These are phyloP conservation scores for Flaveria ramosissima DNA, from an alignment of 129 eudicot species.

Conservation along the genomic window DNA sequence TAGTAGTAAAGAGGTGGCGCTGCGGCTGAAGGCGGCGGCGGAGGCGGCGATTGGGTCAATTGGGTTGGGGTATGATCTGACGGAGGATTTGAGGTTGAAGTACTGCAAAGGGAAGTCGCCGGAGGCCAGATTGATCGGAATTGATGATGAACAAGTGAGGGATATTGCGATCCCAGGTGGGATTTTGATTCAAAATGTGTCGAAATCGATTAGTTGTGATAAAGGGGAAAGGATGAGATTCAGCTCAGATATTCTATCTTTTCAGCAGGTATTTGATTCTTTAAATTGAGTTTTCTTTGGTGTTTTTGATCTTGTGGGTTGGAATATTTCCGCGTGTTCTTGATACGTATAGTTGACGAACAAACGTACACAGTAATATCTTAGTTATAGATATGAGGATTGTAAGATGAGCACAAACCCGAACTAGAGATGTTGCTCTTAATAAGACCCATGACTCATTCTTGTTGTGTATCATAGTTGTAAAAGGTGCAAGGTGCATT, in stretches of 20 bases:
- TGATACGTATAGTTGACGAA: not conserved
- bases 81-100: conserved; percentile 62
- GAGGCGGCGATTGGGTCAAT: conserved; percentile 60
- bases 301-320: not conserved
- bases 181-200: conserved; percentile 61
- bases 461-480: too few species aligned
- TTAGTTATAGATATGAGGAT: too few species aligned
- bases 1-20: conserved; percentile 52
- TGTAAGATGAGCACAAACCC: too few species aligned
- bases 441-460: too few species aligned
- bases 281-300: not conserved
- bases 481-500: too few species aligned
- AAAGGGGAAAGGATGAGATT: conserved; percentile 73
- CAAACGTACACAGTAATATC: too few species aligned
- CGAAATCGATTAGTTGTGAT: conserved; percentile 64
- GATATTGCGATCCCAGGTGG: conserved; percentile 72
- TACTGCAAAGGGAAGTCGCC: conserved; percentile 56
- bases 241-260: conserved; percentile 59
- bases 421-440: too few species aligned
- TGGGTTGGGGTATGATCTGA: conserved; percentile 69
- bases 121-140: conserved; percentile 48
- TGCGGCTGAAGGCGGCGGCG: conserved; percentile 64
- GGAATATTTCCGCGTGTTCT: not conserved
- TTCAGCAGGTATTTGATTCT: conserved; percentile 51
- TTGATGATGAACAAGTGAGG: conserved; percentile 64